Conservation (phyloP, 495 filamentous ascomycete species). For the Talaromyces thailandensis region DNA sequence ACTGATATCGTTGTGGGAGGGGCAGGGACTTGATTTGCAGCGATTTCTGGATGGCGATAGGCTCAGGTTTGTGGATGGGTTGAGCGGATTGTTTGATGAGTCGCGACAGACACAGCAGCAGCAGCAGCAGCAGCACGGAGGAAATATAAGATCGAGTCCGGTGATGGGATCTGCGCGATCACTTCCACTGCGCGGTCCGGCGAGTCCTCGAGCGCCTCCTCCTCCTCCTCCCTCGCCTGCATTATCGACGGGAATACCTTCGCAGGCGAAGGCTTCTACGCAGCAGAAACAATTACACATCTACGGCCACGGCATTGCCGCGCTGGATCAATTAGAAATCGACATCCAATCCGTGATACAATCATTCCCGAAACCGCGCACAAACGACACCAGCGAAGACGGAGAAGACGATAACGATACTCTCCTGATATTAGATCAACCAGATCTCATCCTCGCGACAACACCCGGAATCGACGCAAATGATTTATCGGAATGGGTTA, state of each 20-base stretch:
- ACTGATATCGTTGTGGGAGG: not conserved
- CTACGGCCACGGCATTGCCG: slow-evolving; percentile 22
- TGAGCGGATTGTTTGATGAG: slow-evolving; percentile 46
- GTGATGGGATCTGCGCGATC: not conserved
- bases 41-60: slow-evolving; percentile 43
- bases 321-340: slow-evolving; percentile 27
- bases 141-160: not conserved
- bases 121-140: not conserved
- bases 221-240: not conserved
- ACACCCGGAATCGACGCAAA: slow-evolving; percentile 34
- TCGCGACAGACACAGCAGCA: not conserved
- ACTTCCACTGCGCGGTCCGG: not conserved
- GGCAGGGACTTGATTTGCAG: slow-evolving; percentile 61
- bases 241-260: not conserved
- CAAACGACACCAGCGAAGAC: not conserved
- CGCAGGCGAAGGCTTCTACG: not conserved
- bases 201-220: not conserved
- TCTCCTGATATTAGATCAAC: slow-evolving; percentile 42
- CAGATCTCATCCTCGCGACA: slow-evolving; percentile 41
- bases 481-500: slow-evolving; percentile 37
- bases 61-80: slow-evolving; percentile 67
- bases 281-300: slow-evolving; percentile 26
- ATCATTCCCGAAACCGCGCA: slow-evolving; percentile 10
- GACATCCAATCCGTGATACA: slow-evolving; percentile 24
- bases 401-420: slow-evolving; percentile 15